These are phyloP conservation scores for Trichoderma gracile DNA, from an alignment of 2,329 filamentous ascomycete genomes.

Conservation along the genomic window DNA sequence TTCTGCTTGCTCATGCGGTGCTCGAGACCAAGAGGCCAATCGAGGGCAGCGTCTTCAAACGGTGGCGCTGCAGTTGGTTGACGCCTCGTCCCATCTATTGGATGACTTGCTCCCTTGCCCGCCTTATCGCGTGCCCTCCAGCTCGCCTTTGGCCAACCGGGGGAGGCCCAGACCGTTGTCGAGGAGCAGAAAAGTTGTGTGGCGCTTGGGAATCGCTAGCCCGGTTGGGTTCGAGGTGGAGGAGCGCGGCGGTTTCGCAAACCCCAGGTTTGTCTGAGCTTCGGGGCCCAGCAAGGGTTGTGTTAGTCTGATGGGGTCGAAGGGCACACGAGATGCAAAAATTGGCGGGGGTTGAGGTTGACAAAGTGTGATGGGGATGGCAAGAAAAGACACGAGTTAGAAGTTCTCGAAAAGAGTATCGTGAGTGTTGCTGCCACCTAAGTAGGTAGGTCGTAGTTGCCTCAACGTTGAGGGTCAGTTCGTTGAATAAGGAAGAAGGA, in stretches of 20 bases:
- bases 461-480: too few species aligned
- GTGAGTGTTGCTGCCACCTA: too few species aligned
- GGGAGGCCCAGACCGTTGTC: conserved; percentile 13
- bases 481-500: too few species aligned
- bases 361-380: not conserved
- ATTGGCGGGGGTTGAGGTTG: not conserved
- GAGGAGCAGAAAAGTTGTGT: not conserved
- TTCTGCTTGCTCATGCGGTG: not conserved
- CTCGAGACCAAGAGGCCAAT: not conserved
- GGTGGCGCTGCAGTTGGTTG: conserved; percentile 19
- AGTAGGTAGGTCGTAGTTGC: too few species aligned
- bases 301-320: conserved; percentile 21
- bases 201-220: conserved; percentile 17
- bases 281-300: conserved; percentile 12
- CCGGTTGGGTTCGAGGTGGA: conserved; percentile 12
- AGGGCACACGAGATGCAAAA: not conserved
- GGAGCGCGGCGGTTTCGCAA: conserved; percentile 17
- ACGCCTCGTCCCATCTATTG: conserved; percentile 20
- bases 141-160: not conserved
- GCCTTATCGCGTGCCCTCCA: conserved; percentile 24
- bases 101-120: not conserved
- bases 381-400: not conserved
- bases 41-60: not conserved
- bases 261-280: conserved; percentile 24
- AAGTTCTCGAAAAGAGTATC: too few species aligned